Evolutionary conservation across 2,329 filamentous ascomycete genomes (phyloP).

Genomic region (Cordyceps militaris): DNA sequence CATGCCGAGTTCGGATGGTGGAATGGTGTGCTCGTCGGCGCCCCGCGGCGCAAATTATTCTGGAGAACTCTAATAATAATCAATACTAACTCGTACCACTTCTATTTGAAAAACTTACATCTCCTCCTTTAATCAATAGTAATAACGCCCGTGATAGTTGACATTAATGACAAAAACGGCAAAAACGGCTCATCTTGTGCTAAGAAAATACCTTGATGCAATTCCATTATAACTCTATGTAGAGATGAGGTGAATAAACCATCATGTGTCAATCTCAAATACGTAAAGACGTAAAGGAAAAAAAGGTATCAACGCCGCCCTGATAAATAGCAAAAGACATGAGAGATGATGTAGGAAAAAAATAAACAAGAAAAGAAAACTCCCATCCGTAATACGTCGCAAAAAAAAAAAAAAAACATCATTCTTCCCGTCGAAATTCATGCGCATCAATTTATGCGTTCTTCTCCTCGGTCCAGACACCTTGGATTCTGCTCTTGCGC

Average conservation of each 20-base stretch:
- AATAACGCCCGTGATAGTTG: too few relatives aligned
- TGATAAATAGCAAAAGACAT: not conserved
- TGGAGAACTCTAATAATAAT: too few relatives aligned
- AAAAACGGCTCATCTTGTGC: not conserved
- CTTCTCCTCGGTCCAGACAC: conserved; percentile 15
- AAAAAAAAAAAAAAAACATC: too few relatives aligned
- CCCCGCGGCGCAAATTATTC: too few relatives aligned
- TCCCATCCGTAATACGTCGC: not conserved
- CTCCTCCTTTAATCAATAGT: too few relatives aligned
- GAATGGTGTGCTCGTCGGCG: not conserved
- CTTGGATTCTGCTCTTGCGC: conserved; percentile 21
- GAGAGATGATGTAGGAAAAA: not conserved
- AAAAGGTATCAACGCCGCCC: not conserved
- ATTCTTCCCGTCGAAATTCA: not conserved
- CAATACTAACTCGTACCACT: not conserved
- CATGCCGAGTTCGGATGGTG: conserved; percentile 12
- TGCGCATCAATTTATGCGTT: not conserved
- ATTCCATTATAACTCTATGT: not conserved
- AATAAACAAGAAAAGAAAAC: not conserved
- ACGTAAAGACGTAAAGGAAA: not conserved
- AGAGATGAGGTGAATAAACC: not conserved
- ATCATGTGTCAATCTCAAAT: not conserved
- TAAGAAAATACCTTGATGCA: not conserved
- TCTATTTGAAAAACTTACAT: too few relatives aligned
- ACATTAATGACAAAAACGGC: too few relatives aligned